phyloP scores from a whole-genome alignment of 2,329 filamentous ascomycete genomes.

The Herpotrichia juniperi region DNA sequence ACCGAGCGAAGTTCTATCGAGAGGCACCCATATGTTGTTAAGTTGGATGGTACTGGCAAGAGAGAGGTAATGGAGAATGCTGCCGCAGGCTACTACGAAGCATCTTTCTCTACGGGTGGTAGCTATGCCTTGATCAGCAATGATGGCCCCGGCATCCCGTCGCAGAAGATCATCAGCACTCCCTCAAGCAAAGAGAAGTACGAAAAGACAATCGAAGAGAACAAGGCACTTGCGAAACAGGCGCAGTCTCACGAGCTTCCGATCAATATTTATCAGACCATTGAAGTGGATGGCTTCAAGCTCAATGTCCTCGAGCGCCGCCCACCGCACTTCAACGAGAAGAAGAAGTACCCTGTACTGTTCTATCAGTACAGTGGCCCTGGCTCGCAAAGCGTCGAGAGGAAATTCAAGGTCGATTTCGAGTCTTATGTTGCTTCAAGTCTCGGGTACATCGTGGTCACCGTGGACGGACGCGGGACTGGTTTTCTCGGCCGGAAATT shows the following conservation, averaged over 20 bases:
- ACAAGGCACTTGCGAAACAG: slow-evolving; percentile 70
- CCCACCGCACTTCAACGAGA: slow-evolving; percentile 83
- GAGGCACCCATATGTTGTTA: slow-evolving; percentile 89
- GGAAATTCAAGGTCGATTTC: slow-evolving; percentile 83
- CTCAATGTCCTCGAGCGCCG: slow-evolving; percentile 81
- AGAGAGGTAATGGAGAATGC: slow-evolving; percentile 75
- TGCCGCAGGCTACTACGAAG: slow-evolving; percentile 77
- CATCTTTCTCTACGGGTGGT: slow-evolving; percentile 82
- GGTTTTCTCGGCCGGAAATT: slow-evolving; percentile 86
- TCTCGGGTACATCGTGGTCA: slow-evolving; percentile 92
- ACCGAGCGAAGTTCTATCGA: slow-evolving; percentile 89
- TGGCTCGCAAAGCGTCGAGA: slow-evolving; percentile 85
- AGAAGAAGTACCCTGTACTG: slow-evolving; percentile 88
- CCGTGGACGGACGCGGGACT: slow-evolving; percentile 91
- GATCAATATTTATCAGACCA: slow-evolving; percentile 78
- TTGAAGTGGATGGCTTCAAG: slow-evolving; percentile 81
- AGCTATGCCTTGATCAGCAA: slow-evolving; percentile 87
- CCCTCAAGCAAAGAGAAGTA: slow-evolving; percentile 70
- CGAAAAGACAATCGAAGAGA: slow-evolving; percentile 78
- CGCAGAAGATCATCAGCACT: slow-evolving; percentile 88
- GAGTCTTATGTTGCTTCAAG: slow-evolving; percentile 85
- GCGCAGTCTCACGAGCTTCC: slow-evolving; percentile 82
- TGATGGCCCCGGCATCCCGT: slow-evolving; percentile 82
- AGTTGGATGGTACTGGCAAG: slow-evolving; percentile 77
- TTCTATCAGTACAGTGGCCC: slow-evolving; percentile 96